Evolutionary conservation across 1,139 yeast species (phyloP).

Genomic region (Saccharomyces hybrid): DNA sequence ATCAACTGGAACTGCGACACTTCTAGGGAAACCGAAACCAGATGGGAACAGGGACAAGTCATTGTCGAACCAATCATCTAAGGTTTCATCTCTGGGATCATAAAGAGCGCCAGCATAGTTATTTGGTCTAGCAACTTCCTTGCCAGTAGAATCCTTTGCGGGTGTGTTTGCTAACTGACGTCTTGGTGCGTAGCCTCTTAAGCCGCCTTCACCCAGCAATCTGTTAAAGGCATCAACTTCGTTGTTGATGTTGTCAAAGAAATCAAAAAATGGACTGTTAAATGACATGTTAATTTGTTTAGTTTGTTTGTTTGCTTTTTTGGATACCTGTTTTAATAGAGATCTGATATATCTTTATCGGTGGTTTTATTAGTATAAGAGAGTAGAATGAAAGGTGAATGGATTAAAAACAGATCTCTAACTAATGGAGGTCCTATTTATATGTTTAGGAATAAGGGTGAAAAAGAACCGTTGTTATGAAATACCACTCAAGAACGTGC

Average conservation of each 20-base stretch:
- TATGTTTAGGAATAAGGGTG: not conserved
- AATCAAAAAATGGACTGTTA: constrained; percentile 37
- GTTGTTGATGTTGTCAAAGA: constrained; percentile 36
- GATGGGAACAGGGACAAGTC: constrained; percentile 21
- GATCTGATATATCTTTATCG: not conserved
- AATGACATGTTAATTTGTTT: constrained; percentile 27
- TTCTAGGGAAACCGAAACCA: constrained; percentile 12
- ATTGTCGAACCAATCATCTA: constrained; percentile 25
- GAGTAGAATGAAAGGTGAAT: not conserved
- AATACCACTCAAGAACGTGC: not conserved
- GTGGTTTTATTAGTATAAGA: not conserved
- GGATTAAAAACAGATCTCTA: not conserved
- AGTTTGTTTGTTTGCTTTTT: constrained; percentile 6
- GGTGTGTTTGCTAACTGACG: constrained; percentile 6
- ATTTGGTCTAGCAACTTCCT: constrained; percentile 10
- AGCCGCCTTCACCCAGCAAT: constrained; percentile 24
- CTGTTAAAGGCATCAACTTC: constrained; percentile 36
- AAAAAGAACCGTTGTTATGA: no score
- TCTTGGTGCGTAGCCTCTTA: constrained; percentile 11
- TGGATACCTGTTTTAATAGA: not conserved
- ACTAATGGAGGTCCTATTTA: not conserved
- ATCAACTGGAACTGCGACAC: constrained; percentile 36
- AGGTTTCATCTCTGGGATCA: constrained; percentile 8
- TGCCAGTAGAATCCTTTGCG: constrained; percentile 1
- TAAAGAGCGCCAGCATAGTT: not conserved